These are phyloP conservation scores for Angomonas deanei DNA, from an alignment of 208 protist genomes.

Conservation along the genomic window DNA sequence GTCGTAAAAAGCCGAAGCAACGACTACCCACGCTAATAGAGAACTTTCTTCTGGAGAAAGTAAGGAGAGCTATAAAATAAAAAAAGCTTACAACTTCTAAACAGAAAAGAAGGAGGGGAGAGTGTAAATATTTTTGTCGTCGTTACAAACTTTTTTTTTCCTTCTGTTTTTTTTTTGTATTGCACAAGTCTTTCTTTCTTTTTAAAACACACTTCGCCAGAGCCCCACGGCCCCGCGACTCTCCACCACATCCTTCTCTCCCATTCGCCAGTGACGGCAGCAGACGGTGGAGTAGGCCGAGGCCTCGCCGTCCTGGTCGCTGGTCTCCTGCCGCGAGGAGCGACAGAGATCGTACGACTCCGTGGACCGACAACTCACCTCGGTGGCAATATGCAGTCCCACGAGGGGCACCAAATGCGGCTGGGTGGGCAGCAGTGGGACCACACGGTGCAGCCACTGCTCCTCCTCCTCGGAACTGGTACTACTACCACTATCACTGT, in stretches of 20 bases:
- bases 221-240: too few species aligned
- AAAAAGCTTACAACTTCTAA: neutral
- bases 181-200: neutral
- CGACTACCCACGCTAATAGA: too few species aligned
- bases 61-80: neutral
- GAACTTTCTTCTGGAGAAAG: too few species aligned
- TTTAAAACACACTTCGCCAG: neutral
- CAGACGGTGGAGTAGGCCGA: neutral
- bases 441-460: neutral
- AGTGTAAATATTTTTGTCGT: neutral
- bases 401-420: neutral
- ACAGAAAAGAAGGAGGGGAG: neutral
- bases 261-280: neutral
- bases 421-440: neutral
- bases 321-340: too few species aligned
- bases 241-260: neutral
- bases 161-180: too few species aligned
- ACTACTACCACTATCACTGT: neutral
- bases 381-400: neutral
- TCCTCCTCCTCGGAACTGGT: neutral
- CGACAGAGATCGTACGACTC: neutral
- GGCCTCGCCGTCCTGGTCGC: too few species aligned
- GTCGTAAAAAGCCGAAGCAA: too few species aligned
- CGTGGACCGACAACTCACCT: neutral
- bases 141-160: neutral